Evolutionary conservation across 345 rosid species (phyloP).

Genomic region (Kandelia obovata): DNA sequence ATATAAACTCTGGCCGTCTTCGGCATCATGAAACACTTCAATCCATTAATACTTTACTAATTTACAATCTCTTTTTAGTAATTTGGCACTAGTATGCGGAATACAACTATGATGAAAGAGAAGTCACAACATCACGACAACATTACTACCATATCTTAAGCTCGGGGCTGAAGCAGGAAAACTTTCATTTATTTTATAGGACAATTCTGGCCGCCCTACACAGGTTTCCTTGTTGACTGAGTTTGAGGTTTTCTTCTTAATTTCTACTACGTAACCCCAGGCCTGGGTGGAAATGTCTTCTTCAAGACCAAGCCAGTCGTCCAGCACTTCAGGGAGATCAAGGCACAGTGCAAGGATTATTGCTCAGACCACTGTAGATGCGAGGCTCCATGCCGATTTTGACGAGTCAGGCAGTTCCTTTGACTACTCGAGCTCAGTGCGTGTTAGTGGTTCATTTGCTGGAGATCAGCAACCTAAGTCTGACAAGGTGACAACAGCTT

Average conservation of each 20-base stretch:
- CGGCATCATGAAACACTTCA: no score
- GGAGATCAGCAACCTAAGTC: slow-evolving; percentile 61
- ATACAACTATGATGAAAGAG: no score
- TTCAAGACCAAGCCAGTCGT: slow-evolving; percentile 72
- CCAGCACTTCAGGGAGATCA: slow-evolving; percentile 64
- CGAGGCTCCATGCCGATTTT: slow-evolving; percentile 84
- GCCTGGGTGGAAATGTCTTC: slow-evolving; percentile 59
- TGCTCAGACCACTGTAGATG: slow-evolving; percentile 92
- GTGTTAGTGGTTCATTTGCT: slow-evolving; percentile 35
- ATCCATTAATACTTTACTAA: no score
- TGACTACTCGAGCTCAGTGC: slow-evolving; percentile 82
- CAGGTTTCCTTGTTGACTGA: not conserved
- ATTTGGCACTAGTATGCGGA: no score
- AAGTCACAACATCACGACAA: not conserved
- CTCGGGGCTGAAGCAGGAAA: no score
- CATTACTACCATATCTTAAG: no score
- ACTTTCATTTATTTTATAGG: not conserved
- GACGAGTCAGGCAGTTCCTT: slow-evolving; percentile 90
- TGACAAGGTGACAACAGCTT: slow-evolving; percentile 79
- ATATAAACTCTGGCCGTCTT: no score
- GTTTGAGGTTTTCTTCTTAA: not conserved
- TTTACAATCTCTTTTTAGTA: no score
- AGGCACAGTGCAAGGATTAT: slow-evolving; percentile 78
- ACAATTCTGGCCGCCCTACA: not conserved
- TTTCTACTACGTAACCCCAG: not conserved